A percentile compares a stretch with the other conserved stretches of the same genome.
Evolutionary conservation across 257 asterid species (phyloP).

Genomic region (Nemophila menziesii): DNA sequence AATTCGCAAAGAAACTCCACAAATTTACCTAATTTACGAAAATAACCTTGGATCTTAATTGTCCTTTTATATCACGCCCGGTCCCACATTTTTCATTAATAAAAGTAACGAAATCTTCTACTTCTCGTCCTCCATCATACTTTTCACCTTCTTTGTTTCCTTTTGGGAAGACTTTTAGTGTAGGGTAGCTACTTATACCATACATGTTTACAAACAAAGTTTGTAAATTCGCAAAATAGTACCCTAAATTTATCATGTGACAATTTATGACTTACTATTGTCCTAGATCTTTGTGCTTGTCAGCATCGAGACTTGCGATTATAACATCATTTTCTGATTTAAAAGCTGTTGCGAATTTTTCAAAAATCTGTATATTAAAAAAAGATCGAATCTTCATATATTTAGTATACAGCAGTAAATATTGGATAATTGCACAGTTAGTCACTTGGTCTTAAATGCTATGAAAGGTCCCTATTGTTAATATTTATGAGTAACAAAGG

Average conservation of each 20-base stretch:
- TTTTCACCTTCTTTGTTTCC: slow-evolving; percentile 91
- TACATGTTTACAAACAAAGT: slow-evolving; percentile 21
- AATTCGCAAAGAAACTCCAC: not conserved
- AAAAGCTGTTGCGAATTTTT: slow-evolving; percentile 83
- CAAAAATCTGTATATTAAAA: slow-evolving; percentile 45
- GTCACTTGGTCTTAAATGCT: too few relatives aligned
- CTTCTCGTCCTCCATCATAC: slow-evolving; percentile 60
- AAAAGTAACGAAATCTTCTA: slow-evolving; percentile 63
- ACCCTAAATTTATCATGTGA: slow-evolving; percentile 1
- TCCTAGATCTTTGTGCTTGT: slow-evolving; percentile 60
- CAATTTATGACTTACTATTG: slow-evolving; percentile 52
- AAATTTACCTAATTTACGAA: slow-evolving; percentile 7
- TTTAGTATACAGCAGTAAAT: too few relatives aligned
- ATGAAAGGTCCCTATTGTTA: too few relatives aligned
- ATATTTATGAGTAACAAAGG: too few relatives aligned
- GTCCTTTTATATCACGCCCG: slow-evolving; percentile 79
- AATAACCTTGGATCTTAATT: slow-evolving; percentile 58
- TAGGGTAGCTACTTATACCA: slow-evolving; percentile 52
- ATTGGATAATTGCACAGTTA: too few relatives aligned
- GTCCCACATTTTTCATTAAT: slow-evolving; percentile 85
- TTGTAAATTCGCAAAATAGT: not conserved
- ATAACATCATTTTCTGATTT: slow-evolving; percentile 63
- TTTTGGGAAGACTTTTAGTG: slow-evolving; percentile 85
- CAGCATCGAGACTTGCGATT: slow-evolving; percentile 87
- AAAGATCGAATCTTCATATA: slow-evolving; percentile 13